Evolutionary conservation across 257 asterid species (phyloP).

Genomic region (Primulina eburnea): DNA sequence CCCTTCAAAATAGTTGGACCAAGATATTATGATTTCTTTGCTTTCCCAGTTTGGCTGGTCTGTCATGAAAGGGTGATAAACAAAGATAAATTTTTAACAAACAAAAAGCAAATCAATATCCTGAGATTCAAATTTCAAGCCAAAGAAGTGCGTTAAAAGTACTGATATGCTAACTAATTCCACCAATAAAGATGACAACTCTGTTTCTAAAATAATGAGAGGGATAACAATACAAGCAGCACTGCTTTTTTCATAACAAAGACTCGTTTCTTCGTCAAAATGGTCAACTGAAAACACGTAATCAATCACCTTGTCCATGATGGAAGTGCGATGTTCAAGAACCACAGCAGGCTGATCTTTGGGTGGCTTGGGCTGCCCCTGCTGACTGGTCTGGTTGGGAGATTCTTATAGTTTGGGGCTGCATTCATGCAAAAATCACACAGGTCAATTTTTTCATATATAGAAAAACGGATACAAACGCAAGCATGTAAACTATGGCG

Average conservation of each 20-base stretch:
- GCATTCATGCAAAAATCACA: slow-evolving; percentile 25
- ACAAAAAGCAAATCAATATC: slow-evolving; percentile 11
- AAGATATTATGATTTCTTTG: background rate
- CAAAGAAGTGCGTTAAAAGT: slow-evolving; percentile 18
- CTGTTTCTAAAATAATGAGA: slow-evolving; percentile 41
- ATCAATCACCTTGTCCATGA: slow-evolving; percentile 29
- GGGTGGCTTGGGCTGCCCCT: slow-evolving; percentile 58
- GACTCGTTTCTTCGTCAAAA: slow-evolving; percentile 43
- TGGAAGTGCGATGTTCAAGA: slow-evolving; percentile 37
- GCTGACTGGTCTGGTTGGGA: slow-evolving; percentile 60
- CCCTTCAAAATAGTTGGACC: background rate
- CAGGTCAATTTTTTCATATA: slow-evolving; percentile 16
- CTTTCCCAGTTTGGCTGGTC: background rate
- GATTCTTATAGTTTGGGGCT: slow-evolving; percentile 78
- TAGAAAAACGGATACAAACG: background rate
- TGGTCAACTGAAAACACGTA: slow-evolving; percentile 29
- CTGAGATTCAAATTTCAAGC: slow-evolving; percentile 20
- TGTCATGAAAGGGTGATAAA: slow-evolving; percentile 4
- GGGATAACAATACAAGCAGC: slow-evolving; percentile 44
- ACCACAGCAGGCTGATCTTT: slow-evolving; percentile 84
- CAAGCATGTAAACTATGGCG: background rate
- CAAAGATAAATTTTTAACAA: background rate
- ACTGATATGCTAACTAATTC: slow-evolving; percentile 31
- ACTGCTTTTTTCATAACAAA: slow-evolving; percentile 30
- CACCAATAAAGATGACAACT: slow-evolving; percentile 39